Evolutionary conservation across 495 filamentous ascomycete species (phyloP), one percentile per base, ranked within the genome.

Genomic region (Aspergillus nidulans): DNA sequence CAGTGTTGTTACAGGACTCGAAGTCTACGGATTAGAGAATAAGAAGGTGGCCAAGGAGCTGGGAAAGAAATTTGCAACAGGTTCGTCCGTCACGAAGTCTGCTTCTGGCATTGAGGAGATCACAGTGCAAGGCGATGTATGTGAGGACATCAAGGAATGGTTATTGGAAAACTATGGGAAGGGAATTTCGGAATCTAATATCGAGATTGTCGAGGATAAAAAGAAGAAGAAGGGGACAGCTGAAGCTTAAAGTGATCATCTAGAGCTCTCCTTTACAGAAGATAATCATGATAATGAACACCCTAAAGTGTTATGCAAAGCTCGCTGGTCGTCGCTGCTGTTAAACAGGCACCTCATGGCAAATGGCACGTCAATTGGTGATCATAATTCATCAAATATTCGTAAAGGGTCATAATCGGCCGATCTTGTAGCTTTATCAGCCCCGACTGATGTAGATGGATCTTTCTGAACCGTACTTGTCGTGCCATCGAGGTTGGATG

Each of bases 81-180:
- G 94, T 0, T 85, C 84, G n/a, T 89, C 84, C 13, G 92, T 97
- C 39, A 97, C 92, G 15, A 94, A 96, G 74, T 80, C 85, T 7
- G 81, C 90, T 20, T 86, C 83, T 43, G 92, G 91, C 2, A 85
- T 86, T 10, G 94, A 97, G 71, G 94, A 97, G 76, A 97, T 99
- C 66, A 92, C 95, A 28, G 91, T 99, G 38, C 94, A 99, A 71
- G 94, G 94, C 13, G 94, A 99, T 73, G 84, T 97, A 59, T 95
- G 91, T 69, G 91, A 91, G 65, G 94, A 97, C 69, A 86, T 99
- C 51, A 82, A 86, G 61, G 95, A 97, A 60, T 97, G 89, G 76
- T 67, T 99, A 54, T 68, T 87, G 57, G 92, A 97, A 67, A 85
- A 86, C 60, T 92, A 95, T 66, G 83, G 83, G 62, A 81, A 84